phyloP scores from a whole-genome alignment of 2,329 filamentous ascomycete genomes.

The Alternaria postmessia region DNA sequence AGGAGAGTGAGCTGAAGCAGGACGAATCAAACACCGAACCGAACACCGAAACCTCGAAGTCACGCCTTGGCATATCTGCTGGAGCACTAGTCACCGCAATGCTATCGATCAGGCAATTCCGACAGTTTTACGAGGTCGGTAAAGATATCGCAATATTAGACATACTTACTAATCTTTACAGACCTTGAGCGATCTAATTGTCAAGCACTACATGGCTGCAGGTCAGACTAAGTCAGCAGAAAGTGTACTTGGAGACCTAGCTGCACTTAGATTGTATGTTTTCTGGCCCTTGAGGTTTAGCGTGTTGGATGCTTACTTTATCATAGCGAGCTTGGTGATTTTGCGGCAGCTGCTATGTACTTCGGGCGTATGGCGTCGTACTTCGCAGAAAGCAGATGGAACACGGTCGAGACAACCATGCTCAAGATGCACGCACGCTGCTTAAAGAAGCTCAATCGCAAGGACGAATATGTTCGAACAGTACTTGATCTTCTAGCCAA shows the following conservation, averaged over 20 bases:
- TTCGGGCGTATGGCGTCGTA: conserved; percentile 77
- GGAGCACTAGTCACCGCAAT: conserved; percentile 44
- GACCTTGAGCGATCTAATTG: conserved; percentile 81
- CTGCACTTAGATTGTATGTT: conserved; percentile 74
- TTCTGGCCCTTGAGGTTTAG: background rate
- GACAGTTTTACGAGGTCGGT: conserved; percentile 52
- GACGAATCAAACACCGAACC: conserved; percentile 2
- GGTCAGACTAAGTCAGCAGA: conserved; percentile 80
- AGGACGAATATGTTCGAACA: conserved; percentile 80
- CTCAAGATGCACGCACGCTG: conserved; percentile 86
- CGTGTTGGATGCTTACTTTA: conserved; percentile 12
- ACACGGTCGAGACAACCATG: conserved; percentile 79
- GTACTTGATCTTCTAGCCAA: conserved; percentile 78
- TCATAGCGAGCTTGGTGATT: conserved; percentile 70
- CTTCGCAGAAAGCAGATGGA: conserved; percentile 82
- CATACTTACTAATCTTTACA: conserved; percentile 62
- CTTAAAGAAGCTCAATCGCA: conserved; percentile 76
- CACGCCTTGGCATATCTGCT: conserved; percentile 42
- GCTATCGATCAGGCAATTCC: conserved; percentile 50
- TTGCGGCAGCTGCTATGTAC: conserved; percentile 74
- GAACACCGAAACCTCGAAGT: conserved; percentile 9
- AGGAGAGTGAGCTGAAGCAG: conserved; percentile 20
- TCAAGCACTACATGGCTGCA: conserved; percentile 83
- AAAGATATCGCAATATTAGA: background rate
- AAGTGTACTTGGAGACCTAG: conserved; percentile 82